A percentile compares a stretch with the other conserved stretches of the same genome.
Conservation (phyloP, 768 basidiomycete genomes). For the Candolleomyces aberdarensis region DNA sequence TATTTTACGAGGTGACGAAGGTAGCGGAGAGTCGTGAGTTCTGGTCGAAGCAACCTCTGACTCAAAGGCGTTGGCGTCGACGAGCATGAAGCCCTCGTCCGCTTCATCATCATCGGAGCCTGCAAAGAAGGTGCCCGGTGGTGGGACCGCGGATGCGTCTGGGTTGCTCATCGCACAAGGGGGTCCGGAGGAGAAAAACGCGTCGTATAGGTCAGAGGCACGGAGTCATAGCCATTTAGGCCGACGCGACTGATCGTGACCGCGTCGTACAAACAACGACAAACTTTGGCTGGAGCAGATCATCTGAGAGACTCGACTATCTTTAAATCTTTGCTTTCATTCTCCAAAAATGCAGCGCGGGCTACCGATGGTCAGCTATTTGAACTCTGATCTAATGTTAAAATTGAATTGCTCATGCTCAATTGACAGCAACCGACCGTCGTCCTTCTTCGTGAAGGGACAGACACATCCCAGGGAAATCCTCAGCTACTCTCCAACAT, state of each 20-base stretch:
- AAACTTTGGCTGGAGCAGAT: slow-evolving; percentile 15
- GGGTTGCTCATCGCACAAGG: slow-evolving; percentile 19
- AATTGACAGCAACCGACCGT: slow-evolving; percentile 88
- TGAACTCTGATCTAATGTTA: neutral
- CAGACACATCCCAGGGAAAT: slow-evolving; percentile 93
- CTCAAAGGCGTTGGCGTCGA: neutral
- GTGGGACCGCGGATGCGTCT: slow-evolving; percentile 26
- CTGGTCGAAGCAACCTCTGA: neutral
- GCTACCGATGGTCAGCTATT: slow-evolving; percentile 62
- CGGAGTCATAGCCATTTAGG: slow-evolving; percentile 12
- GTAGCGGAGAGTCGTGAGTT: slow-evolving; percentile 1
- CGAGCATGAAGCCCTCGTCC: slow-evolving; percentile 8
- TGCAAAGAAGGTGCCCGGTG: slow-evolving; percentile 54
- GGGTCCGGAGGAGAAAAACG: slow-evolving; percentile 15
- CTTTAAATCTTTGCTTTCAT: slow-evolving; percentile 19
- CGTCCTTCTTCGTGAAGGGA: slow-evolving; percentile 93
- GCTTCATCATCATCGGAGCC: slow-evolving; percentile 49
- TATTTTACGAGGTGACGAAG: slow-evolving; percentile 16
- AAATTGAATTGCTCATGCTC: slow-evolving; percentile 9
- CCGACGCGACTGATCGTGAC: slow-evolving; percentile 28
- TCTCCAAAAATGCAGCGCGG: slow-evolving; percentile 74
- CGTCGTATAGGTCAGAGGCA: slow-evolving; percentile 11
- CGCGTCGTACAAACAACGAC: slow-evolving; percentile 33
- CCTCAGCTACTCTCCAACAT: slow-evolving; percentile 93
- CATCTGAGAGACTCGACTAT: slow-evolving; percentile 15